Percentiles rank a stretch among this genome's conserved stretches.
Evolutionary conservation across 768 basidiomycete genomes (phyloP).

Genomic region (Serendipita sp.): DNA sequence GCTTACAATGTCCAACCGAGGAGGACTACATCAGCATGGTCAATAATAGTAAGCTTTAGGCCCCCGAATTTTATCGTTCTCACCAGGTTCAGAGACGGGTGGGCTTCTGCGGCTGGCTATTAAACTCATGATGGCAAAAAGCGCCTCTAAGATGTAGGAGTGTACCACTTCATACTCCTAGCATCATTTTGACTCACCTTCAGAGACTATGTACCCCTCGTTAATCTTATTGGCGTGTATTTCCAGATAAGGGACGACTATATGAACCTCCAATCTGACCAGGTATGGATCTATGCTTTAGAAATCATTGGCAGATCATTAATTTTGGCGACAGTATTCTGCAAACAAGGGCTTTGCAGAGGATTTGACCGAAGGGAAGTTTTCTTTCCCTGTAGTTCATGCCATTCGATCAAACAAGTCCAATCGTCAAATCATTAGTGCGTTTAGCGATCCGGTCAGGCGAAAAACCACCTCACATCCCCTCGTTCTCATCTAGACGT

Average conservation of each 20-base stretch:
- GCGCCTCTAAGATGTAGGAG: slow-evolving; percentile 21
- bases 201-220: slow-evolving; percentile 81
- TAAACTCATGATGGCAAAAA: slow-evolving; percentile 85
- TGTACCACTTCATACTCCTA: background rate
- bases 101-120: slow-evolving; percentile 82
- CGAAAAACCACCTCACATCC: too few species aligned
- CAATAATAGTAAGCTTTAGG: slow-evolving; percentile 56
- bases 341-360: slow-evolving; percentile 52
- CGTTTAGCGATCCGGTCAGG: background rate
- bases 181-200: background rate
- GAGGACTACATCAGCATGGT: slow-evolving; percentile 94
- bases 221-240: slow-evolving; percentile 85
- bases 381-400: slow-evolving; percentile 91
- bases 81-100: slow-evolving; percentile 57
- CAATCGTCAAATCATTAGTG: slow-evolving; percentile 44
- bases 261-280: slow-evolving; percentile 79
- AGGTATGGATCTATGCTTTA: slow-evolving; percentile 32
- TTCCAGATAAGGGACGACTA: slow-evolving; percentile 97
- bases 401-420: slow-evolving; percentile 61
- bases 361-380: slow-evolving; percentile 92
- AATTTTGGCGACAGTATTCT: slow-evolving; percentile 39
- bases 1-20: slow-evolving; percentile 78
- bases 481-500: slow-evolving; percentile 38
- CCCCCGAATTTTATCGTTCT: background rate
- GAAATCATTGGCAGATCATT: background rate